Base-by-base conservation (phyloP, 345 rosid genomes). In the Ailanthus altissimus region DNA sequence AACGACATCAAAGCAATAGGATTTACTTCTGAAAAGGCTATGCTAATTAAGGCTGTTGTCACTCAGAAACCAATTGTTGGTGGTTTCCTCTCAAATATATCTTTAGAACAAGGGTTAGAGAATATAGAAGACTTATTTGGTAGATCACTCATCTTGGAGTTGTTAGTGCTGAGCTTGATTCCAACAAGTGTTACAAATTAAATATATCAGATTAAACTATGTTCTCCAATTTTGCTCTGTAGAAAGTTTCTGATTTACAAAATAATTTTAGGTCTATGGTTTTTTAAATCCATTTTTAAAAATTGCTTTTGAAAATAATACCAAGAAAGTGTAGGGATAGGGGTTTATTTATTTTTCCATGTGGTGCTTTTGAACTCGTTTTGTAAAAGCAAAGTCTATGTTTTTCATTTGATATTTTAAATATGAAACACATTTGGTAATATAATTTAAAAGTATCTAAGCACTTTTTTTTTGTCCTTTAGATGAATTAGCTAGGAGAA, bases 131-230 rank as follows among this genome's bases (percentile, higher is more conserved):
- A 87, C 70, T 54, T 83, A 71, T 63, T 89, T 20, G 92, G 92
- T 0, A 84, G 80, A 77, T 76, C 90, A 2, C 75, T 89, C 12
- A 72, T 80, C 5, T 65, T 90, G 67, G 91, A 89, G 87, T 90
- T 45, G 88, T 86, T 57, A 91, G 92, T 53, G 42, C 79, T 0
- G 80, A 88, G 51, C 84, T 89, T 15, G 90, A 89, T 75, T 79
- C 84, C 2, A 72, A 91, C 87, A 85, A 85, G 90, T 81, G 25
- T 36, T 2, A 1, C 15, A 36, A 53, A 6, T 20, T 16, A 53
- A 53, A 16, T 20, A 53, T 20, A 53, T 53, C n/a, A n/a, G 18
- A 15, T 53, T 50, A 16, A 50, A 50, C 20, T 1, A 5, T 53
- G 15, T 53, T 16, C 57, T 53, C 1, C n/a, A n/a, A n/a, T 53